phyloP scores from a whole-genome alignment of 148 eudicot species.

The Rhododendron williamsianum region DNA sequence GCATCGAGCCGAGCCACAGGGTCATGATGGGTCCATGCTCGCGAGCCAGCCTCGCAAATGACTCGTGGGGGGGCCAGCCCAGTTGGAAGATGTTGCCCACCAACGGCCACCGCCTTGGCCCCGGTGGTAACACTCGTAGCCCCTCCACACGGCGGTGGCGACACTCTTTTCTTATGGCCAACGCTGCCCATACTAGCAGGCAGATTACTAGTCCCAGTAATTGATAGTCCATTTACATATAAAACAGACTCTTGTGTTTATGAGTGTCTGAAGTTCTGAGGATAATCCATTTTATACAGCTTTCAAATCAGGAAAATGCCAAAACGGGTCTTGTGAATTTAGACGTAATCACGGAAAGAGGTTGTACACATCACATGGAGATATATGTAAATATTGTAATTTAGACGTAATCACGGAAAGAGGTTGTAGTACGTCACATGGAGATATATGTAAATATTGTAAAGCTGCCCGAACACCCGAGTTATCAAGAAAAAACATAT shows the following conservation, averaged over 20 bases:
- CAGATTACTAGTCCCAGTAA: not conserved
- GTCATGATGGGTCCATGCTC: no score
- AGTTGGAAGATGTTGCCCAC: conserved; percentile 28
- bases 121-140: conserved; percentile 11
- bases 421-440: no score
- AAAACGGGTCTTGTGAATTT: no score
- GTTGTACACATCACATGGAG: no score
- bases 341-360: no score
- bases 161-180: conserved; percentile 8
- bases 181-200: conserved; percentile 10
- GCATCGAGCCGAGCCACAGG: no score
- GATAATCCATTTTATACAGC: not conserved
- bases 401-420: no score
- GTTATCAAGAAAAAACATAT: no score
- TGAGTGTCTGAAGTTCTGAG: not conserved
- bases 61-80: conserved; percentile 18
- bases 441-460: no score
- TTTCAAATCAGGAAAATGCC: not conserved
- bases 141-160: not conserved
- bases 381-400: no score
- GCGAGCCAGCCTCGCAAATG: conserved; percentile 8
- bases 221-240: conserved; percentile 8
- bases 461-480: no score
- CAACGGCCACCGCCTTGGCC: conserved; percentile 18
- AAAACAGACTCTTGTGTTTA: not conserved